Percentiles rank a stretch among this genome's conserved stretches.
Evolutionary conservation across 1,139 yeast species (phyloP).

Genomic region (Candida neerlandica): DNA sequence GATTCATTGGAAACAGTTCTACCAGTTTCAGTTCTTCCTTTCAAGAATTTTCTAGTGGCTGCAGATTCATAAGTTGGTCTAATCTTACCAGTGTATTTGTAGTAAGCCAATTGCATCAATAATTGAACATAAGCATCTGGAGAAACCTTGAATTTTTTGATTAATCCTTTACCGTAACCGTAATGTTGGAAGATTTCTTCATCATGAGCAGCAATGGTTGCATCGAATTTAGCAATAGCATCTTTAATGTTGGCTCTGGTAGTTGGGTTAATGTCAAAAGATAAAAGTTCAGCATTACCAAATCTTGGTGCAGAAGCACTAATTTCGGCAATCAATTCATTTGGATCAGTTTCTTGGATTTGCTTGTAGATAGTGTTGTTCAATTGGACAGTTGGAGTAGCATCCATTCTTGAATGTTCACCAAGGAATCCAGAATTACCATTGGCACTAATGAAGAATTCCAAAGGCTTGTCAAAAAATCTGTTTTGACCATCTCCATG

Average conservation of each 20-base stretch:
- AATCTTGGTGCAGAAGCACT: constrained; percentile 25
- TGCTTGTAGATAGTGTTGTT: constrained; percentile 74
- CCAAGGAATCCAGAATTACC: constrained; percentile 93
- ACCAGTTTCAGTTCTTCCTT: constrained; percentile 97
- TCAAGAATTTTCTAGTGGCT: constrained; percentile 84
- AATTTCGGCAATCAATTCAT: constrained; percentile 31
- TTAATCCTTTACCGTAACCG: constrained; percentile 71
- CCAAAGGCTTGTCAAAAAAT: constrained; percentile 89
- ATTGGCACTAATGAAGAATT: constrained; percentile 78
- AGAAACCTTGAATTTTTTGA: constrained; percentile 67
- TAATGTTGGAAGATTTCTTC: constrained; percentile 69
- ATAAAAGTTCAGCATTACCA: constrained; percentile 27
- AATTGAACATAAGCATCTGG: constrained; percentile 82
- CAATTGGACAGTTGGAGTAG: constrained; percentile 90
- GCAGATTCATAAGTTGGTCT: constrained; percentile 97
- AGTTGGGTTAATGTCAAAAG: constrained; percentile 54
- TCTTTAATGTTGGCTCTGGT: constrained; percentile 53
- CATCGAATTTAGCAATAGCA: constrained; percentile 59
- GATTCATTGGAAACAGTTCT: constrained; percentile 83
- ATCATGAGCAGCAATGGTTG: constrained; percentile 56
- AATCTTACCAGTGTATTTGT: constrained; percentile 75
- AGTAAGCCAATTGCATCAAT: constrained; percentile 75
- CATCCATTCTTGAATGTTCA: constrained; percentile 98
- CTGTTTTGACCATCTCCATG: constrained; percentile 93
- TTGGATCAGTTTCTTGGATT: constrained; percentile 49